These are phyloP conservation scores for Erythrophleum ivorense DNA, from an alignment of 331 rosid genomes.

Conservation along the genomic window DNA sequence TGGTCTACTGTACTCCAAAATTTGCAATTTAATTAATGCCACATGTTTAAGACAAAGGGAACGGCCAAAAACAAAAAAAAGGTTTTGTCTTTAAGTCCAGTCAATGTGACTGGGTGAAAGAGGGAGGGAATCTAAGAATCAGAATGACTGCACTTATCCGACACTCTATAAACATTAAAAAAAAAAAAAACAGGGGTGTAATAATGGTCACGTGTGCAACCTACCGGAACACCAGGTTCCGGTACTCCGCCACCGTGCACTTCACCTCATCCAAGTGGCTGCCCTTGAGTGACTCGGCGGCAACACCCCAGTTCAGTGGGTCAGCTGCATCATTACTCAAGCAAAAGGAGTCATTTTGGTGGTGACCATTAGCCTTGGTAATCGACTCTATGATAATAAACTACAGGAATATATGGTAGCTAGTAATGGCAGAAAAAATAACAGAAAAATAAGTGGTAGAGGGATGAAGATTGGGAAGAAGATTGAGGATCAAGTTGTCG, in stretches of 20 bases:
- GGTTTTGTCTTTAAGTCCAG: not conserved
- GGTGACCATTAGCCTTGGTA: conserved; percentile 13
- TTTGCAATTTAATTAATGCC: not conserved
- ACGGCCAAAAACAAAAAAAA: not conserved
- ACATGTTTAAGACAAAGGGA: not conserved
- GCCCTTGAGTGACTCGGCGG: conserved; percentile 71
- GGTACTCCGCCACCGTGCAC: conserved; percentile 81
- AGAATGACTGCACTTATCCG: too few species aligned
- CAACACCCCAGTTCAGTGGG: conserved; percentile 76
- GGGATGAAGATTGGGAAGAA: not conserved
- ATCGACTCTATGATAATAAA: conserved; percentile 36
- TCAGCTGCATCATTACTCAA: conserved; percentile 36
- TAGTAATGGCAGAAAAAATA: not conserved
- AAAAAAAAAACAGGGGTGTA: too few species aligned
- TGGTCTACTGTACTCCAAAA: not conserved
- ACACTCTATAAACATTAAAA: too few species aligned
- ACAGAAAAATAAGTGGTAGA: too few species aligned
- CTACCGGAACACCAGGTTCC: conserved; percentile 55
- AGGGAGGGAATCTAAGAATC: too few species aligned
- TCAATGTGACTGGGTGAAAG: not conserved
- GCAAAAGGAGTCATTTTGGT: conserved; percentile 46
- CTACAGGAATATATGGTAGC: too few species aligned
- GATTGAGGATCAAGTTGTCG: too few species aligned
- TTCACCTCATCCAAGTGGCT: conserved; percentile 88
- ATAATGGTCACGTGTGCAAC: too few species aligned